Conservation (phyloP, 371 early-diverging fungal genomes). For the Funneliformis caledonium region DNA sequence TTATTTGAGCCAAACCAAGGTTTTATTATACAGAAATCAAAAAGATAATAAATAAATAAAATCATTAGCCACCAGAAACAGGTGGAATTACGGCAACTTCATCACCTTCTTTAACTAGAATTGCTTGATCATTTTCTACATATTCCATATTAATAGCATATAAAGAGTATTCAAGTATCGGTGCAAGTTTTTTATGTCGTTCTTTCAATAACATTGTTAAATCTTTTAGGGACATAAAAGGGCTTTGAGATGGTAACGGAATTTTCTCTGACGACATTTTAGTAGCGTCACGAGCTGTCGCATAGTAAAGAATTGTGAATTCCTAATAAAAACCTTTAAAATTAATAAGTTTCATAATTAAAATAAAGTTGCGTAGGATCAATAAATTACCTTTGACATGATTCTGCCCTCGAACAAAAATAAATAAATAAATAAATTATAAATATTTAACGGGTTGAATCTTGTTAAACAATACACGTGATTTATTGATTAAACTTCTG, state of each 20-base stretch:
- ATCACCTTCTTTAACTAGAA: constrained; percentile 42
- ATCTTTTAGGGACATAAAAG: constrained; percentile 11
- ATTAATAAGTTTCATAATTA: not conserved
- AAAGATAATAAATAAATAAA: not conserved
- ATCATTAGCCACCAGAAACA: constrained; percentile 48
- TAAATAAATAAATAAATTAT: too few relatives aligned
- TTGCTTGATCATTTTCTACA: constrained; percentile 23
- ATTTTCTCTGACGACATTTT: constrained; percentile 28
- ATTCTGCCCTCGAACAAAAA: not conserved
- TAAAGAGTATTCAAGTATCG: constrained; percentile 27
- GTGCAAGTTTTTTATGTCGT: constrained; percentile 14
- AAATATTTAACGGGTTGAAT: too few relatives aligned
- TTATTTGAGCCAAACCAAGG: too few relatives aligned
- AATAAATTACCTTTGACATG: not conserved
- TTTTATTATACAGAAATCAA: too few relatives aligned
- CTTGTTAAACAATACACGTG: too few relatives aligned
- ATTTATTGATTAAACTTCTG: too few relatives aligned
- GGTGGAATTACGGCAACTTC: constrained; percentile 54
- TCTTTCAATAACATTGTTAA: not conserved
- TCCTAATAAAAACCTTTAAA: not conserved
- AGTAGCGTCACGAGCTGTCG: constrained; percentile 33
- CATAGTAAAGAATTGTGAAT: constrained; percentile 35
- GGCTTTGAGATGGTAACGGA: not conserved
- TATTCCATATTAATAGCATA: constrained; percentile 41
- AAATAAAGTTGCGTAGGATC: not conserved